Percentiles rank a stretch among this genome's conserved stretches.
Conservation (phyloP, 2,329 filamentous ascomycete genomes). For the Zalaria sp. region DNA sequence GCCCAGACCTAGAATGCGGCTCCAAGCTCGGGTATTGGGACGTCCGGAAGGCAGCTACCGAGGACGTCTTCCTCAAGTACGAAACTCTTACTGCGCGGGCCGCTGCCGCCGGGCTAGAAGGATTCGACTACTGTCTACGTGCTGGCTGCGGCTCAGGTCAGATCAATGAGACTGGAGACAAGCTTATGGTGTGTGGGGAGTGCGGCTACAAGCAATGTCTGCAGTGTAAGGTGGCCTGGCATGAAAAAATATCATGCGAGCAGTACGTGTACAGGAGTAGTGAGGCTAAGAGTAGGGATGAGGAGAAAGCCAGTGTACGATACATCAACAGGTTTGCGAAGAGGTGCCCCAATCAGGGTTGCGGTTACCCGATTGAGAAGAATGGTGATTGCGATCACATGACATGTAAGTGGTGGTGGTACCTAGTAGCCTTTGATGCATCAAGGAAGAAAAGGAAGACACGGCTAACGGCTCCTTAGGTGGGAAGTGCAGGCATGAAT, state of each 20-base stretch:
- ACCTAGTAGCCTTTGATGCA: background rate
- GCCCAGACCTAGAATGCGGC: conserved; percentile 36
- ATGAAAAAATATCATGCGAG: conserved; percentile 23
- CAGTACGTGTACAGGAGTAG: conserved; percentile 22
- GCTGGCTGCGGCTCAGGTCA: conserved; percentile 38
- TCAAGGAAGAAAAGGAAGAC: background rate
- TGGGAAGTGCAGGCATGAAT: conserved; percentile 22
- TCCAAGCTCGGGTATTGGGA: conserved; percentile 28
- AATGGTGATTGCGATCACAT: conserved; percentile 26
- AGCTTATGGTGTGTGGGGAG: conserved; percentile 24
- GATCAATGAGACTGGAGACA: conserved; percentile 19
- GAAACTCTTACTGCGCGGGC: conserved; percentile 29
- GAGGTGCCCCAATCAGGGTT: conserved; percentile 19
- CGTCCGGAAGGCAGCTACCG: conserved; percentile 31
- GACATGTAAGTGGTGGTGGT: conserved; percentile 12
- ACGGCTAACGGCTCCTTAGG: conserved; percentile 13
- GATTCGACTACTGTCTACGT: conserved; percentile 40
- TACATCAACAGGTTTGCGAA: conserved; percentile 20
- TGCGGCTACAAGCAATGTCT: conserved; percentile 24
- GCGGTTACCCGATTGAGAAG: conserved; percentile 13
- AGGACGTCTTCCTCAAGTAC: conserved; percentile 32
- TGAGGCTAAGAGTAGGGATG: conserved; percentile 10
- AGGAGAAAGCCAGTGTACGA: conserved; percentile 14
- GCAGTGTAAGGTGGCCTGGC: conserved; percentile 21
- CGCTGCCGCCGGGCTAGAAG: conserved; percentile 27